Base-by-base conservation (phyloP, 805 yeast species). In the Nakazawaea wickerhamii region DNA sequence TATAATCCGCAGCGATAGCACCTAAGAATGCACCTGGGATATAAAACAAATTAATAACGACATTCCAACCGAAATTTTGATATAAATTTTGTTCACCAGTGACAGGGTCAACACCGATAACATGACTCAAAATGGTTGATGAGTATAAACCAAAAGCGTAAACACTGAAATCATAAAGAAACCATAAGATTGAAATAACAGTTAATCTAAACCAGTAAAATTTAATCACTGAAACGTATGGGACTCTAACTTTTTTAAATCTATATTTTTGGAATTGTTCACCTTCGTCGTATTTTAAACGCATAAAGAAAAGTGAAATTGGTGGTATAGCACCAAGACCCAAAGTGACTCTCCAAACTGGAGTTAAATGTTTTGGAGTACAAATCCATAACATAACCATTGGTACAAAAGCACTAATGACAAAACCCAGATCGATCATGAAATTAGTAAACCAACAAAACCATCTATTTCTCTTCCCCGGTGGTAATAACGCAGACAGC, bases 301-400 rank as follows among this genome's bases (percentile, higher is more conserved):
- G 82, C 64, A 89, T 60, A 57, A 81, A 73, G 57, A 91, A 84
- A 50, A 90, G 72, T 1, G 85, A 68, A 45, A 84, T 54, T 40
- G 97, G 97, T 25, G 91, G 89, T 40, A 91, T 73, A 17, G 91
- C 95, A 59, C 97, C 97, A 27, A 91, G 63, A 30, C 95, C 97
- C 30, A 90, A 67, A 9, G 96, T 79, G 44, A 89, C 68, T 71
- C 98, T 82, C 98, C 98, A 91, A 31, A 91, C 88, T 9, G 84
- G 83, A 30, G 77, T 78, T 58, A 90, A 73, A 57, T 86, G 82
- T 38, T 79, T 63, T 21, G 71, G 68, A 38, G 81, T 71, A 63
- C 84, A 87, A 52, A 90, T 90, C 88, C 93, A 85, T 44, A 88
- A 68, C 53, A 86, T 59, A 25, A 91, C 87, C 72, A 89, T 71